phyloP scores from a whole-genome alignment of 2,329 filamentous ascomycete species.

The Diaporthe capsici region DNA sequence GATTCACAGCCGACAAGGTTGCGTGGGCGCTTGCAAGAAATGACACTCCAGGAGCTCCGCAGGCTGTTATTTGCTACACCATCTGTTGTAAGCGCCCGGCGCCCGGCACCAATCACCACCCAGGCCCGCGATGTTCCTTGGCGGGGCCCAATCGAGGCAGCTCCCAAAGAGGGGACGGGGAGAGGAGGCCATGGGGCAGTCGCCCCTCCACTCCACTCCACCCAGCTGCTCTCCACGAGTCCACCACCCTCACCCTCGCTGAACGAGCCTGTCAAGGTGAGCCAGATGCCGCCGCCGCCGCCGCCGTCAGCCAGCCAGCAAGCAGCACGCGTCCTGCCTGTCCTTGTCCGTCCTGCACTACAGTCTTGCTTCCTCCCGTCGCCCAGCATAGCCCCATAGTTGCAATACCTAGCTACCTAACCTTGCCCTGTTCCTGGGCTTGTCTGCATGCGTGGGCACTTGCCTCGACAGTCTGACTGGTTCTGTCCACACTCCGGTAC shows the following conservation, averaged over 20 bases:
- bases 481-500: constrained; percentile 30
- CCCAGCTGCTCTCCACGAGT: constrained; percentile 18
- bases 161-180: constrained; percentile 22
- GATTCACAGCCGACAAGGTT: constrained; percentile 35
- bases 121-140: constrained; percentile 28
- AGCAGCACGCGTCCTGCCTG: constrained; percentile 8
- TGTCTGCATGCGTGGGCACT: constrained; percentile 32
- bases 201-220: constrained; percentile 23
- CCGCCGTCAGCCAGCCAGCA: constrained; percentile 10
- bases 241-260: constrained; percentile 14
- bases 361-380: constrained; percentile 19
- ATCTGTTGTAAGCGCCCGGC: constrained; percentile 39
- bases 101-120: constrained; percentile 38
- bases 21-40: constrained; percentile 38
- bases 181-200: constrained; percentile 12
- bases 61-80: constrained; percentile 38
- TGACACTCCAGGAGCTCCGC: constrained; percentile 18
- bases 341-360: constrained; percentile 17
- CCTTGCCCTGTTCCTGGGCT: constrained; percentile 25
- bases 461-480: constrained; percentile 39
- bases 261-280: constrained; percentile 28
- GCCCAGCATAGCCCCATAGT: constrained; percentile 20
- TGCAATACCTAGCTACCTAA: constrained; percentile 4
- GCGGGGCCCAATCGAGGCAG: constrained; percentile 33
- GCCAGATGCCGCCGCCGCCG: constrained; percentile 32